phyloP scores from a whole-genome alignment of 371 early-diverging fungal genomes.

The Chytridium lagenaria region DNA sequence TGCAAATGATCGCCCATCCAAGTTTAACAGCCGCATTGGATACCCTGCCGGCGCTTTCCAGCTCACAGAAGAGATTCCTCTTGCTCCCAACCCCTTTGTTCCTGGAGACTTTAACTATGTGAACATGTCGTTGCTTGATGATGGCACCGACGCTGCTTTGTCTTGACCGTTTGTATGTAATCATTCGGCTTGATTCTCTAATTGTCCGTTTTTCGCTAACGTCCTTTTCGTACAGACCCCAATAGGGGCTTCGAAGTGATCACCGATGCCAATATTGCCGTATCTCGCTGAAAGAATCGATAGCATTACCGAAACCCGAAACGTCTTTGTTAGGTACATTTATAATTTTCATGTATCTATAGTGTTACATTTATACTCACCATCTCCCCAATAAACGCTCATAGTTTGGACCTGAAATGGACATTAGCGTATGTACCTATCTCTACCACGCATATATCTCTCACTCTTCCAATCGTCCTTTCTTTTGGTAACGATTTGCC shows the following conservation, averaged over 20 bases:
- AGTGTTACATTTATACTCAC: too few relatives aligned
- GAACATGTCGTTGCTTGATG: constrained; percentile 22
- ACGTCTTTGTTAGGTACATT: constrained; percentile 40
- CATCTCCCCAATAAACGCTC: too few relatives aligned
- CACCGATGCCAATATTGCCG: constrained; percentile 27
- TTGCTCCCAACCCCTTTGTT: background rate
- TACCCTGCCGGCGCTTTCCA: constrained; percentile 31
- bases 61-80: constrained; percentile 25
- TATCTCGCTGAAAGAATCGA: constrained; percentile 31
- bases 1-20: constrained; percentile 13
- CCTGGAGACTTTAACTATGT: constrained; percentile 12
- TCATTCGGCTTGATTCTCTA: background rate
- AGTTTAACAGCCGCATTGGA: constrained; percentile 32
- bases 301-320: constrained; percentile 15
- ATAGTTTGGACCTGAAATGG: constrained; percentile 57
- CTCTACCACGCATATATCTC: too few relatives aligned
- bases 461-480: too few relatives aligned
- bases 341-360: too few relatives aligned
- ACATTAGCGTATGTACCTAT: too few relatives aligned
- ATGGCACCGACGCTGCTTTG: constrained; percentile 30
- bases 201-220: too few relatives aligned
- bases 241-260: constrained; percentile 18
- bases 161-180: constrained; percentile 28
- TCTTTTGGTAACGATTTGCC: too few relatives aligned
- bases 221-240: constrained; percentile 32